Base-by-base conservation (phyloP, 805 yeast species). In the Starmera pachycereana region DNA sequence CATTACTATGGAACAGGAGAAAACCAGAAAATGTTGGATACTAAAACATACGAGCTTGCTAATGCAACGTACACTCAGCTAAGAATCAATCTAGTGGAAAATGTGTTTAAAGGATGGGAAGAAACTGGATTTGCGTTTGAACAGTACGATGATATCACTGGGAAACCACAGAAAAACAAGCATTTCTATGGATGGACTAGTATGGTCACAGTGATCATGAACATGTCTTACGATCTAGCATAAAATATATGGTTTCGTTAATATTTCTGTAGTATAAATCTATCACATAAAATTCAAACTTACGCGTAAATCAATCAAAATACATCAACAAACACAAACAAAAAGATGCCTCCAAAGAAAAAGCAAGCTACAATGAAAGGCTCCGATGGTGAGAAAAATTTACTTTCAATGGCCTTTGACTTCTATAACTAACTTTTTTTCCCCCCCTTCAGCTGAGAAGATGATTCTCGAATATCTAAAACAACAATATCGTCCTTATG, bases 171-270 rank as follows among this genome's bases (percentile, higher is more conserved):
- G 48, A 89, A 97, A 8, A 89, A 90, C 9, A 80, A 83, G 58
- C 90, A 86, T 56, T 92, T 92, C 62, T 68, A 86, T 33, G 98
- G 98, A 2, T 92, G 98, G 98, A 80, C 97, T 1, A 78, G 95
- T 2, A 62, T 87, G 43, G 82, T 84, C 11, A 75, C 84, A 6
- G 67, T 76, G 45, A 84, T 92, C 54, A 82, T 92, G 90, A 71
- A 72, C 40, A 81, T 84, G 92, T 90, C 92, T 2, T 79, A 73
- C 42, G 46, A 34, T 12, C 16, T 36, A 9, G 22, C 33, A 16
- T 19, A 8, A 13, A 12, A 32, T 7, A 12, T 4, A n/a, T 12
- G 28, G 5, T 22, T 22, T 22, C 9, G 27, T 22, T 22, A 22
- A 6, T 10, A 29, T 11, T 29, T 11, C 12, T 29, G 13, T 12